Percentiles rank a stretch among this genome's conserved stretches.
phyloP scores from a whole-genome alignment of 805 yeast genomes.

The Starmerella etchellsii region DNA sequence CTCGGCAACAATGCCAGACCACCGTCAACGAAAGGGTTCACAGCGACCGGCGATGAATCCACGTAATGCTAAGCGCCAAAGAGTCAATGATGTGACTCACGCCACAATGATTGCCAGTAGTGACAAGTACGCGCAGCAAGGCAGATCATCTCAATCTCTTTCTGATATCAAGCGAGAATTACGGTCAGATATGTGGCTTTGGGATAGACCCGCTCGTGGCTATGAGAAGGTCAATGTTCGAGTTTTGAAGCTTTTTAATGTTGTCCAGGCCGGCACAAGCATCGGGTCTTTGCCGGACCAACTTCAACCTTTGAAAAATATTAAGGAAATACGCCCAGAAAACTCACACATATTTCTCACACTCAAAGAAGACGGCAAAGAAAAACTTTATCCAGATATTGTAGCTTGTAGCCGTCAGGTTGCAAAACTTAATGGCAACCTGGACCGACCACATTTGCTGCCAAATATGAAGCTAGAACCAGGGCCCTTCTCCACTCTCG shows the following conservation, averaged over 20 bases:
- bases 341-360: background rate
- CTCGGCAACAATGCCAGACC: too few relatives aligned
- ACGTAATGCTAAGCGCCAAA: too few relatives aligned
- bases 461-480: background rate
- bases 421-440: background rate
- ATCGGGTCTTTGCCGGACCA: background rate
- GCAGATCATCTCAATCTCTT: too few relatives aligned
- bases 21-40: too few relatives aligned
- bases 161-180: too few relatives aligned
- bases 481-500: background rate
- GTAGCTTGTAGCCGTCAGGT: background rate
- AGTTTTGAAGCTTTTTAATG: slow-evolving; percentile 10
- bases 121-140: too few relatives aligned
- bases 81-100: too few relatives aligned
- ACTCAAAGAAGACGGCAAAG: background rate
- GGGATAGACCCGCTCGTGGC: slow-evolving; percentile 9
- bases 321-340: background rate
- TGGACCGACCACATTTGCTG: background rate
- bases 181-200: background rate
- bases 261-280: slow-evolving; percentile 4
- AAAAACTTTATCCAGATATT: background rate
- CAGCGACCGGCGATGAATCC: too few relatives aligned
- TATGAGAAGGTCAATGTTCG: slow-evolving; percentile 5
- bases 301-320: background rate
- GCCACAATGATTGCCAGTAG: too few relatives aligned